Percentiles rank a stretch among this genome's conserved stretches.
Evolutionary conservation across 2,329 filamentous ascomycete species (phyloP).

Genomic region (Trichoderma atroviride): DNA sequence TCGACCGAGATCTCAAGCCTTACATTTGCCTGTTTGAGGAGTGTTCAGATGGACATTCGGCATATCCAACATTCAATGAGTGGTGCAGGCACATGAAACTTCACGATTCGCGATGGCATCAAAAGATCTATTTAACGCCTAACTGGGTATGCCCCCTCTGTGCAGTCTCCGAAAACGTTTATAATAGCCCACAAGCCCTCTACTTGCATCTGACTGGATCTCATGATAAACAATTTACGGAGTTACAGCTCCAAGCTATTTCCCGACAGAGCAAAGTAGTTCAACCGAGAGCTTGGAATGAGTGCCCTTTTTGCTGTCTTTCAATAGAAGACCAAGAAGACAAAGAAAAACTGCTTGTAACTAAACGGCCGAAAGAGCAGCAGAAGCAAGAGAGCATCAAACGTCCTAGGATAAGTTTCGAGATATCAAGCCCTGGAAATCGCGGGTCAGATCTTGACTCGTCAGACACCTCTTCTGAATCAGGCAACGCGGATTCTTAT

Average conservation of each 20-base stretch:
- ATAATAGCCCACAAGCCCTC: neutral
- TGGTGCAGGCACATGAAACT: conserved; percentile 22
- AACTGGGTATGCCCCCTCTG: conserved; percentile 22
- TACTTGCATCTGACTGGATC: neutral
- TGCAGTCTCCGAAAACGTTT: neutral
- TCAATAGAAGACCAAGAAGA: neutral
- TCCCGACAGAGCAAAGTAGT: conserved; percentile 24
- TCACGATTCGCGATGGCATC: conserved; percentile 20
- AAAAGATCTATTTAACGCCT: neutral
- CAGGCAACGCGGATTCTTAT: neutral
- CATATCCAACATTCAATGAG: conserved; percentile 8
- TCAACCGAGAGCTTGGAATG: conserved; percentile 21
- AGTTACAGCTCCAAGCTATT: conserved; percentile 5
- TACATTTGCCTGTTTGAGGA: conserved; percentile 24
- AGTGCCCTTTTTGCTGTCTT: conserved; percentile 23
- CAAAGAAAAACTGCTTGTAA: neutral
- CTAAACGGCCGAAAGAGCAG: neutral
- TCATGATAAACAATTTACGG: neutral
- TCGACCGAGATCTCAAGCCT: conserved; percentile 27
- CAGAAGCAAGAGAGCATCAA: neutral
- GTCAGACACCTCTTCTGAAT: neutral
- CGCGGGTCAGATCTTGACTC: neutral
- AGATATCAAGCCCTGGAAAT: neutral
- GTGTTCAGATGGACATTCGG: conserved; percentile 1
- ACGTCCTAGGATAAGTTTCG: neutral